A percentile compares a stretch with the other conserved stretches of the same genome.
Conservation (phyloP, 1,284 basidiomycete species). For the Puccinia polysora region DNA sequence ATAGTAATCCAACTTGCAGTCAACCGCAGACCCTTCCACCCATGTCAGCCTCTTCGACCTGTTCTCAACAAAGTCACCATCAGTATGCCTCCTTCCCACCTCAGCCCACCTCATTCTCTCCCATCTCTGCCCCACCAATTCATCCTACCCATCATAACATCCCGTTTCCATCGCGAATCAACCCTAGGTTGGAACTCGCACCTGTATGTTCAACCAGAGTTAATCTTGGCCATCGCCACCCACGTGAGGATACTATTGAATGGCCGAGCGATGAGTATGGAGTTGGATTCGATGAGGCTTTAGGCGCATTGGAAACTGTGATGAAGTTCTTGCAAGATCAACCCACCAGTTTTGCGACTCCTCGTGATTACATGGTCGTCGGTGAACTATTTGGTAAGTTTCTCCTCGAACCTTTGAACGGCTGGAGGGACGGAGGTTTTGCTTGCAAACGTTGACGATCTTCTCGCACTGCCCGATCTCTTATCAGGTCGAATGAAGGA, state of each 20-base stretch:
- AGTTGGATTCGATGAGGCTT: slow-evolving; percentile 36
- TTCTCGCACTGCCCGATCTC: no score
- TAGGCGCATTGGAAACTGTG: slow-evolving; percentile 29
- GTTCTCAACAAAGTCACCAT: not conserved
- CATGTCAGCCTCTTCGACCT: slow-evolving; percentile 4
- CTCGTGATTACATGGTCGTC: slow-evolving; percentile 42
- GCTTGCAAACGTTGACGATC: no score
- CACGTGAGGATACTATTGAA: slow-evolving; percentile 8
- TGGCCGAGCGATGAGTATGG: slow-evolving; percentile 5
- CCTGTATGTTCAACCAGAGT: slow-evolving; percentile 33
- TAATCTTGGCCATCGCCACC: not conserved
- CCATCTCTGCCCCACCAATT: slow-evolving; percentile 27
- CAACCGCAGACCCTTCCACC: not conserved
- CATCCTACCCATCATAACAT: not conserved
- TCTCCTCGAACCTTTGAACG: not conserved
- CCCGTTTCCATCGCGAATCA: not conserved
- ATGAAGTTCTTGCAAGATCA: slow-evolving; percentile 42
- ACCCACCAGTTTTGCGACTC: slow-evolving; percentile 39
- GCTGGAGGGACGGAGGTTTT: no score
- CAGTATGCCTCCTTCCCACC: slow-evolving; percentile 14
- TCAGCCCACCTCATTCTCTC: slow-evolving; percentile 18
- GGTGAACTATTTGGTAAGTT: slow-evolving; percentile 42
- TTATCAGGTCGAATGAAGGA: slow-evolving; percentile 39
- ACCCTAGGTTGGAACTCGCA: slow-evolving; percentile 14
- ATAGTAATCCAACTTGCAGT: not conserved